phyloP scores from a whole-genome alignment of 116 monocot species.

The Phalaenopsis hybrid region DNA sequence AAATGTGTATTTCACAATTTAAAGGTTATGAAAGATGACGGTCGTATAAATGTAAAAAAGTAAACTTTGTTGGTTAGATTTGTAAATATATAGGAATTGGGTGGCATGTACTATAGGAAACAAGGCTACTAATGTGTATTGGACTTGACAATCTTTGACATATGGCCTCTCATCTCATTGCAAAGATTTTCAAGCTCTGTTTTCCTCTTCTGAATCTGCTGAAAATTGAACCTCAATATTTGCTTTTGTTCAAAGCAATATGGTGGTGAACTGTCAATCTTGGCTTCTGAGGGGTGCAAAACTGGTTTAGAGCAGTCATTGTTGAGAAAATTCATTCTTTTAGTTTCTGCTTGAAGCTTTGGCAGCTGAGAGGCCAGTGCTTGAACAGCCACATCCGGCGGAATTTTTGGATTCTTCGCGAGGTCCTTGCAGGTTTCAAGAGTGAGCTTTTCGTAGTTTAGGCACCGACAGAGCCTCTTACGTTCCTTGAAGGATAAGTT shows the following conservation, averaged over 20 bases:
- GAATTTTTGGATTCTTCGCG: slow-evolving; percentile 82
- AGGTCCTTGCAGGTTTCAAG: slow-evolving; percentile 81
- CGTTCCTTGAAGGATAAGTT: slow-evolving; percentile 53
- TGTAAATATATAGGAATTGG: no score
- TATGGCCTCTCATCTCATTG: slow-evolving; percentile 64
- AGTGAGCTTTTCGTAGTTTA: slow-evolving; percentile 90
- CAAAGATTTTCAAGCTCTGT: slow-evolving; percentile 69
- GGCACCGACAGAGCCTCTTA: slow-evolving; percentile 65
- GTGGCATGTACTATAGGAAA: background rate
- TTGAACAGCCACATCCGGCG: slow-evolving; percentile 67
- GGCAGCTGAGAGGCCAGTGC: slow-evolving; percentile 69
- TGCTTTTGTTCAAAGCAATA: no score
- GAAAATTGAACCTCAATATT: no score
- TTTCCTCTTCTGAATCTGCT: slow-evolving; percentile 59
- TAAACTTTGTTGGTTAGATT: no score
- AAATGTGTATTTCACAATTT: no score
- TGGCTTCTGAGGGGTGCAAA: no score
- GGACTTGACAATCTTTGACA: slow-evolving; percentile 50
- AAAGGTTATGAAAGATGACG: no score
- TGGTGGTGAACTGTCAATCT: no score
- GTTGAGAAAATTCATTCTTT: background rate
- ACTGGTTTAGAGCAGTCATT: no score
- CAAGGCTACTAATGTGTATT: slow-evolving; percentile 13
- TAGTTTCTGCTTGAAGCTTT: slow-evolving; percentile 22
- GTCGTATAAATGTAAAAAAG: no score